These are phyloP conservation scores for Schoenoplectus triqueter DNA, from an alignment of 202 grass and related monocot species.

Conservation along the genomic window DNA sequence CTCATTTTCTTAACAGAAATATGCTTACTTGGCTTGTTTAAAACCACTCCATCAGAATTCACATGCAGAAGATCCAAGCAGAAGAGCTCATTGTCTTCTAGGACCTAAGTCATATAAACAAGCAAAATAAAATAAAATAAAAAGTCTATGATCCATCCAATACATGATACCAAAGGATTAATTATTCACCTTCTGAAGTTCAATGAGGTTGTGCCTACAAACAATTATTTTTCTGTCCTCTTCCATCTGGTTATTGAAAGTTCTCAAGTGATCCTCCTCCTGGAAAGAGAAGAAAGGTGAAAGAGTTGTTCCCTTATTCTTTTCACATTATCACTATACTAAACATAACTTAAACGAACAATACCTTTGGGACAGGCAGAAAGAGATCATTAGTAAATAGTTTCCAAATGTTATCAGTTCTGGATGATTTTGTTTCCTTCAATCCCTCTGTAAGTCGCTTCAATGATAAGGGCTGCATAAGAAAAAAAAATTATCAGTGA, in stretches of 20 bases:
- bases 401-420: constrained; percentile 65
- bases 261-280: constrained; percentile 76
- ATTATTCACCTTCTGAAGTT: constrained; percentile 83
- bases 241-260: constrained; percentile 92
- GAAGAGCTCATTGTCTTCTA: constrained; percentile 81
- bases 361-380: constrained; percentile 86
- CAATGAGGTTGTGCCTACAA: constrained; percentile 89
- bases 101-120: constrained; percentile 59
- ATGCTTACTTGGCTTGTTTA: constrained; percentile 79
- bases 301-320: constrained; percentile 9
- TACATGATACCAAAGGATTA: constrained; percentile 31
- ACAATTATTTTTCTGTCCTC: constrained; percentile 97
- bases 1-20: constrained; percentile 23
- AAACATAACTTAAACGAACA: constrained; percentile 19
- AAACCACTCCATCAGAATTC: constrained; percentile 78
- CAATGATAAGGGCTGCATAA: constrained; percentile 72
- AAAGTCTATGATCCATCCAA: constrained; percentile 21
- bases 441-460: constrained; percentile 69
- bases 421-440: constrained; percentile 62
- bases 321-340: neutral
- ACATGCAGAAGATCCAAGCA: constrained; percentile 92
- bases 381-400: constrained; percentile 77
- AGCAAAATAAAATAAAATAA: constrained; percentile 20
- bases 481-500: constrained; percentile 33
- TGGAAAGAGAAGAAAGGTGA: constrained; percentile 47